Base-by-base conservation (phyloP, 257 asterid genomes). In the Cinchona pubescens region DNA sequence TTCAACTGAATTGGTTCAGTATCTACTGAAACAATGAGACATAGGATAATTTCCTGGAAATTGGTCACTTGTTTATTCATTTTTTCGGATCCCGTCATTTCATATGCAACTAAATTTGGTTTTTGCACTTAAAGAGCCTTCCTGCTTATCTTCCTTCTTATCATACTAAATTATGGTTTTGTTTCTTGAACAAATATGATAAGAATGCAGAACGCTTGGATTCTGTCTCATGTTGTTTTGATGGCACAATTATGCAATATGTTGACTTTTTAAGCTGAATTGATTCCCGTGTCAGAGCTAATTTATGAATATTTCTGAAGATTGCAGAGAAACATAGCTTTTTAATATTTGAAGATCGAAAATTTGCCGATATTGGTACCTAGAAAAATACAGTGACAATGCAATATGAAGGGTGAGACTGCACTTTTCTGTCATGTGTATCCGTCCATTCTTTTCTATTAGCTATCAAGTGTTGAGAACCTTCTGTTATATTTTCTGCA, bases 281-380 rank as follows among this genome's bases (percentile, higher is more conserved):
- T 25, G n/a, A n/a, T n/a, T 67, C 42, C 58, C 66, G 10, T 27
- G 1, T 35, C 38, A 2, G 23, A 37, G 59, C 75, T 89, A 71
- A 81, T 66, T 80, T 58, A 81, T 75, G 79, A 48, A 63, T 61
- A 38, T 63, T 64, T 81, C 45, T 82, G 81, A 83, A 92, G 99
- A 89, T 94, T 71, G 98, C 97, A 84, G 96, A 92, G 34, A 92
- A 91, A 75, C 97, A 92, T 75, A 88, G 87, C 79, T 94, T 94
- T 85, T 84, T 92, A 72, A 89, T 94, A 80, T 94, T 94, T 40
- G 99, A 94, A 83, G 99, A 92, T 79, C 91, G 98, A 49, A 94
- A 94, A 80, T 95, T 95, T 82, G 98, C 99, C 79, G 99, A 95
- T 87, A 95, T 95, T 85, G 99, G 99, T 71, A 95, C n/a, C n/a